Evolutionary conservation across 2,329 filamentous ascomycete genomes (phyloP), one percentile per base, ranked within the genome.

Genomic region (Incumbomyces lentus): DNA sequence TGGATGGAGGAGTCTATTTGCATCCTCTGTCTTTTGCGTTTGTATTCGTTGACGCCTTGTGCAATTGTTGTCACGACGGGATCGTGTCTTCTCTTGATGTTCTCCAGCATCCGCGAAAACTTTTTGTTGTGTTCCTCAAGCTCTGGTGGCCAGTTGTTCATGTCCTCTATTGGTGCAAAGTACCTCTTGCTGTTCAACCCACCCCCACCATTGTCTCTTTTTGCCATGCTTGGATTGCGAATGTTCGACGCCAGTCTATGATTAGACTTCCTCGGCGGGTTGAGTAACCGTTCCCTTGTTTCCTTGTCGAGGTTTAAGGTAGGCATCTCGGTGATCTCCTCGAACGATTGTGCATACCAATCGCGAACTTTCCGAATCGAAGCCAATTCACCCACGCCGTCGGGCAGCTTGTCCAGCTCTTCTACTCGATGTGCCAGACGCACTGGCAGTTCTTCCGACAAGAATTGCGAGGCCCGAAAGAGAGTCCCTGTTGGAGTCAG

Each of bases 331-430:
- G 89, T 95, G 66, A 98, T 93, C 75, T 98, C 92, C 87, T 98
- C 92, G 62, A 98, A 98, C 43, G 92, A 98, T 71, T 98, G 92
- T 54, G 90, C 92, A 66, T 98, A 98, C 92, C 92, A 98, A 62
- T 96, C 89, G 64, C 89, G 84, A 56, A 98, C 92, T 61, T 83
- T 87, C 64, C 83, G 82, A 56, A 98, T 95, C 10, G 92, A 96
- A 33, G 89, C 86, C 92, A 98, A 96, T 57, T 96, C 89, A 64
- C 87, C 95, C 52, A 98, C 78, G 47, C 92, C 92, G 75, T 98
- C 92, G 31, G 92, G 92, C 2, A 98, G 74, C 60, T 87, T 85
- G 52, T 84, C 81, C 48, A 98, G 79, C 70, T 98, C 92, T 67
- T 95, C 86, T 49, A 98, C 92, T 54, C 92, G 85, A 69, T 98